phyloP scores from a whole-genome alignment of 2,329 filamentous ascomycete species.

The Colletotrichum paranaense region DNA sequence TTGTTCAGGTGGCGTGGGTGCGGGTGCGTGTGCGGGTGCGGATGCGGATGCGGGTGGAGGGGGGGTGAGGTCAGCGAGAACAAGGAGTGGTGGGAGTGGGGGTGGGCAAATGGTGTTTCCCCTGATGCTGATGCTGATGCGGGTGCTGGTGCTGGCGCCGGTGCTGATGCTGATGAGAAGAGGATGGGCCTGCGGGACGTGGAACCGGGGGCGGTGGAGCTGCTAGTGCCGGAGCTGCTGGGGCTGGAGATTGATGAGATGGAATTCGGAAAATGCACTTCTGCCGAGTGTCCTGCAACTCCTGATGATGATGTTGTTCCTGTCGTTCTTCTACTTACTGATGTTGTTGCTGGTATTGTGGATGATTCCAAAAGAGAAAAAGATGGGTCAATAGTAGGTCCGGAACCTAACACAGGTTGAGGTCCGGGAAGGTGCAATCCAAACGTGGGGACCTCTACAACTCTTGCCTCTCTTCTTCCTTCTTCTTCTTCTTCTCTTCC shows the following conservation, averaged over 20 bases:
- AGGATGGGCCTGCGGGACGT: constrained; percentile 2
- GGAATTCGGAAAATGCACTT: constrained; percentile 17
- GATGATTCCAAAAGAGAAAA: background rate
- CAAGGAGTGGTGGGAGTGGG: background rate
- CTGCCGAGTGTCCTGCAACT: constrained; percentile 1
- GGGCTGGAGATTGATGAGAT: constrained; percentile 8
- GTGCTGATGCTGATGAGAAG: background rate
- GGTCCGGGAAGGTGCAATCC: background rate
- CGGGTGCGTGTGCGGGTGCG: constrained; percentile 18
- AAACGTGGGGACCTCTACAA: background rate
- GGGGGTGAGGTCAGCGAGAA: constrained; percentile 8
- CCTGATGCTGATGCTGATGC: constrained; percentile 5
- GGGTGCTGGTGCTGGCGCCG: background rate
- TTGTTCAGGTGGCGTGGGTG: constrained; percentile 6
- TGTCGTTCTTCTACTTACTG: no score
- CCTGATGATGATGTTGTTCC: background rate
- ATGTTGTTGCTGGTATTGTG: background rate
- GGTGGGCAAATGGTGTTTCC: background rate
- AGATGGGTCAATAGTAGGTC: background rate
- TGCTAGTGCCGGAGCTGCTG: background rate
- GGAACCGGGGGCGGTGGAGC: background rate
- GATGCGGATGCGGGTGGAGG: constrained; percentile 22
- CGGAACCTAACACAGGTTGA: background rate
- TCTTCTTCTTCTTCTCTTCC: background rate
- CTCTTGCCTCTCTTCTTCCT: background rate